A percentile compares a stretch with the other conserved stretches of the same genome.
These are phyloP conservation scores for Neospora caninum DNA, from an alignment of 169 alveolate genomes.

Conservation along the genomic window DNA sequence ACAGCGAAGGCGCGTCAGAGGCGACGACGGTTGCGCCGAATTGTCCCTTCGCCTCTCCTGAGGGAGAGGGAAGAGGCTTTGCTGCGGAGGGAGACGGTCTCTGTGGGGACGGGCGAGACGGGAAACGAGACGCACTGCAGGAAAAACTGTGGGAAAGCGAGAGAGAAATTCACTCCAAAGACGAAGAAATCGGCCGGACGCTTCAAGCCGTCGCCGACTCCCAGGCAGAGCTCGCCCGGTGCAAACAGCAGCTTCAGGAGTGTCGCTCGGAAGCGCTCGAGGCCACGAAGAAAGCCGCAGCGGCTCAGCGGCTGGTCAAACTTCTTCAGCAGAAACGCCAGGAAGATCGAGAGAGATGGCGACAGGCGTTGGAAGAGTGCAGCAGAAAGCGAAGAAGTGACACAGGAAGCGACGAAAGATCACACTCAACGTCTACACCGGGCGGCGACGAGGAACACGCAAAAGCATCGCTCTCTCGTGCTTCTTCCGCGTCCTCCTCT, in stretches of 20 bases:
- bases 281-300: slow-evolving; percentile 3
- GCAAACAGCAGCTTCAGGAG: background rate
- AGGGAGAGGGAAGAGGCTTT: background rate
- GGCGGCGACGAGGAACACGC: background rate
- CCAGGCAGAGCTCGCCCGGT: background rate
- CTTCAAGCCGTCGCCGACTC: slow-evolving; percentile 35
- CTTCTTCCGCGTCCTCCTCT: background rate
- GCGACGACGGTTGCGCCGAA: background rate
- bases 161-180: background rate
- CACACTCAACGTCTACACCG: background rate
- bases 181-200: slow-evolving; percentile 22
- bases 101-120: background rate
- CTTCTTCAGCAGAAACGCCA: background rate
- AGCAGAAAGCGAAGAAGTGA: background rate
- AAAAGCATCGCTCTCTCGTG: background rate
- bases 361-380: background rate
- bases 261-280: background rate
- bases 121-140: background rate
- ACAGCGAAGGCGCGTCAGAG: background rate
- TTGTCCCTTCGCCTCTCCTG: background rate
- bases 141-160: background rate
- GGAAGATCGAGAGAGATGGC: background rate
- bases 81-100: background rate
- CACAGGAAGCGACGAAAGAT: background rate
- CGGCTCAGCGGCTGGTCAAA: background rate